Conservation (phyloP, 441 rosid genomes). For the Populus tomentosa region DNA sequence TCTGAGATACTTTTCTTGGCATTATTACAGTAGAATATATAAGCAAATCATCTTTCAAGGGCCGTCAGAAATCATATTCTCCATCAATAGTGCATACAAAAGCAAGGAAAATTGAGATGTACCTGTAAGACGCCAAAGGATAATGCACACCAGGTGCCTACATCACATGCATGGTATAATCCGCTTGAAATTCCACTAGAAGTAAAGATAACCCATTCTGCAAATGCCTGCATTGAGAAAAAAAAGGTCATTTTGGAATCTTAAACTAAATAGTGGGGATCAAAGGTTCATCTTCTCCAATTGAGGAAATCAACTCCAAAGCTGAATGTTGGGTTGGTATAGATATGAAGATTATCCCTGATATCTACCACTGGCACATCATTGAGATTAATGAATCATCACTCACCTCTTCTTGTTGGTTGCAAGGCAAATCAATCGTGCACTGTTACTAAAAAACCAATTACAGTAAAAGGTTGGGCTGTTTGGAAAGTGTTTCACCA, state of each 20-base stretch:
- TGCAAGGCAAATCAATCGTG: not conserved
- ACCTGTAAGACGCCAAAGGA: conserved; percentile 83
- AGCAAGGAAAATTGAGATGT: conserved; percentile 2
- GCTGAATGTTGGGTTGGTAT: not conserved
- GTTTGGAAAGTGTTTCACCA: conserved; percentile 1
- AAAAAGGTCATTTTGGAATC: not conserved
- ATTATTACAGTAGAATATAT: not conserved
- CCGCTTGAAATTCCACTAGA: conserved; percentile 91
- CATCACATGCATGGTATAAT: conserved; percentile 95
- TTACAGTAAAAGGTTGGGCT: not conserved
- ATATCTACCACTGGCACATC: not conserved
- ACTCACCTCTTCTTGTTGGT: not conserved
- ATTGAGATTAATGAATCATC: not conserved
- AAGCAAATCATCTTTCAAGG: not conserved
- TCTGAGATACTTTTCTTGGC: not conserved
- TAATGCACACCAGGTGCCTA: conserved; percentile 89
- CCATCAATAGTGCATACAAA: not conserved
- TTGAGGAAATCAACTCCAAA: conserved; percentile 4
- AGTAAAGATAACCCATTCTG: conserved; percentile 97
- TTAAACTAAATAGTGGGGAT: conserved; percentile 10
- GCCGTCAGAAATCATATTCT: not conserved
- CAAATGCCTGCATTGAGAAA: conserved; percentile 59
- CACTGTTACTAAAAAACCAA: not conserved
- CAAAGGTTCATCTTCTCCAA: not conserved
- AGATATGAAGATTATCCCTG: not conserved